Evolutionary conservation across 2,329 filamentous ascomycete genomes (phyloP).

Genomic region (Bipolaris zeicola): DNA sequence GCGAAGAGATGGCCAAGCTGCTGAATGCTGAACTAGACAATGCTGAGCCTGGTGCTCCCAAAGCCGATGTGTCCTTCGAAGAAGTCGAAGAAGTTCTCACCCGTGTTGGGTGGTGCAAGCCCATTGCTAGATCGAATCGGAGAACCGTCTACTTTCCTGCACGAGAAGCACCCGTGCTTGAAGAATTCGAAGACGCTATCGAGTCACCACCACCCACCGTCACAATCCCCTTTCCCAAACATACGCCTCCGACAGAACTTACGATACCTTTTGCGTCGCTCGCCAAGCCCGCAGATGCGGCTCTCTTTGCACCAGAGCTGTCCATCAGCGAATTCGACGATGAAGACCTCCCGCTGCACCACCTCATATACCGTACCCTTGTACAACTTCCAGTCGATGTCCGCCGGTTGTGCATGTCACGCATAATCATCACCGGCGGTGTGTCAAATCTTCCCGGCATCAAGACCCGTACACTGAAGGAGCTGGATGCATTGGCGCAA

Average conservation of each 20-base stretch:
- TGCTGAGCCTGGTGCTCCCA: conserved; percentile 29
- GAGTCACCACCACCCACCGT: conserved; percentile 41
- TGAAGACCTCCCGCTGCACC: conserved; percentile 78
- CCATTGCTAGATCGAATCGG: conserved; percentile 36
- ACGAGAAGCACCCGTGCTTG: conserved; percentile 46
- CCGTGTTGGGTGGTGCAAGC: conserved; percentile 76
- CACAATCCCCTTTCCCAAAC: conserved; percentile 42
- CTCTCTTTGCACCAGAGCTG: conserved; percentile 68
- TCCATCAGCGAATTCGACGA: conserved; percentile 73
- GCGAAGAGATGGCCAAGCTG: conserved; percentile 70
- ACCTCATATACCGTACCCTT: conserved; percentile 77
- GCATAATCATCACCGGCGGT: conserved; percentile 85
- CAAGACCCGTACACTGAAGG: conserved; percentile 75
- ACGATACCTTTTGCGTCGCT: conserved; percentile 72
- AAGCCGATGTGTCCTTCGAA: conserved; percentile 61
- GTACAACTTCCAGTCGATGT: conserved; percentile 80
- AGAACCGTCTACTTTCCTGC: conserved; percentile 42
- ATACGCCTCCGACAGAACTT: conserved; percentile 57
- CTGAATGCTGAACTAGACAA: conserved; percentile 57
- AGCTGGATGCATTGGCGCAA: conserved; percentile 70
- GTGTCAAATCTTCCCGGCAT: conserved; percentile 80
- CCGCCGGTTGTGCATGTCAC: conserved; percentile 82
- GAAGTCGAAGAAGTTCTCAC: conserved; percentile 81
- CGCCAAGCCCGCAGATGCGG: conserved; percentile 74
- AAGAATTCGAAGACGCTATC: conserved; percentile 52